phyloP scores from a whole-genome alignment of 1,284 basidiomycete species.

The Sporisorium scitamineum region DNA sequence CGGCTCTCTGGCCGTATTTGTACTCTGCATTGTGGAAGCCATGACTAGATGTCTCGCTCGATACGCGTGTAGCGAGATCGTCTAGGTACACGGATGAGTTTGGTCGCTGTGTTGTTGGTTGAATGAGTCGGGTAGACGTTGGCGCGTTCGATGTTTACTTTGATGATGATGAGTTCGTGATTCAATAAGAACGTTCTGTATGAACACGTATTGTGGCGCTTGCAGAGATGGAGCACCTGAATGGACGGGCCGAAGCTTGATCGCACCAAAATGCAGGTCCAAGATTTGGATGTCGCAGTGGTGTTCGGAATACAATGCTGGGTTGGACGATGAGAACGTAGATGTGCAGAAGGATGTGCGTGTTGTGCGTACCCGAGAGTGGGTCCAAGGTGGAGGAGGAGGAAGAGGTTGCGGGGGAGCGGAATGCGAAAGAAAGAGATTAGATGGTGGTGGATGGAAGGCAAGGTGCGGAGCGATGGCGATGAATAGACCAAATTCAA shows the following conservation, averaged over 20 bases:
- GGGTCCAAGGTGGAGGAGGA: no score
- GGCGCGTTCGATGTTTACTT: neutral
- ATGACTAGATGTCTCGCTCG: neutral
- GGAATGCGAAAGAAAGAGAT: neutral
- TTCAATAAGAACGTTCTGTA: neutral
- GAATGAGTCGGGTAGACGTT: neutral
- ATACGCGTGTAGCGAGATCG: neutral
- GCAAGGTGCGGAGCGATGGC: neutral
- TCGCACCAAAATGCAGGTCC: neutral
- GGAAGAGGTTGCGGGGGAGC: no score
- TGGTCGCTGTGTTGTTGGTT: neutral
- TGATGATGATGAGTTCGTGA: neutral
- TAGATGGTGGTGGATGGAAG: conserved; percentile 19
- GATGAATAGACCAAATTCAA: conserved; percentile 2
- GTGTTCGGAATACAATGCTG: neutral
- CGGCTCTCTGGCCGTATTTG: conserved; percentile 21
- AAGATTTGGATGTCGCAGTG: neutral
- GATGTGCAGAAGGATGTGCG: no score
- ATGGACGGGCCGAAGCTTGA: neutral
- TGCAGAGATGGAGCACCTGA: neutral
- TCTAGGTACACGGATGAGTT: neutral
- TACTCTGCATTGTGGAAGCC: conserved; percentile 16
- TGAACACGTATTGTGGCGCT: neutral
- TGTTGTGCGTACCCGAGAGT: no score
- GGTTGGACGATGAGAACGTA: neutral